These are phyloP conservation scores for Annulohypoxylon maeteangense DNA, from an alignment of 495 filamentous ascomycete species.

Conservation along the genomic window DNA sequence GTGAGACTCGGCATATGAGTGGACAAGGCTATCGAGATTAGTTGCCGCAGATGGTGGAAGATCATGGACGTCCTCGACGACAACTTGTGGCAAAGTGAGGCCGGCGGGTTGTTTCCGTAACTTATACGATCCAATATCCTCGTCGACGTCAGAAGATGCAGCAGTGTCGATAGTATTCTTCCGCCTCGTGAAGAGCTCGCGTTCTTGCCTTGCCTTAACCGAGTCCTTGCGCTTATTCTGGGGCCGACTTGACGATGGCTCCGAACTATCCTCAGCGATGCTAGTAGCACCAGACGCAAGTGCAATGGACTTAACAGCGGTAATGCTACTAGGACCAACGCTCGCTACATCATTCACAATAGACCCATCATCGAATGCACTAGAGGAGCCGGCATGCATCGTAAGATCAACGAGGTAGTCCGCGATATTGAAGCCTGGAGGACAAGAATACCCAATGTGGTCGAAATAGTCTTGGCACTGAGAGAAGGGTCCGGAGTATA, in stretches of 20 bases:
- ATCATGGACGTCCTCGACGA: slow-evolving; percentile 77
- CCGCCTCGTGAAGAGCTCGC: slow-evolving; percentile 88
- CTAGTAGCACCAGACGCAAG: slow-evolving; percentile 75
- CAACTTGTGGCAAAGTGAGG: slow-evolving; percentile 67
- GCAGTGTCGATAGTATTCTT: slow-evolving; percentile 73
- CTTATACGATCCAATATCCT: slow-evolving; percentile 67
- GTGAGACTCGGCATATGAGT: slow-evolving; percentile 78
- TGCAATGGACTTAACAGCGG: slow-evolving; percentile 90
- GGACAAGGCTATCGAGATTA: slow-evolving; percentile 84
- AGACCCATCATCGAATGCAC: slow-evolving; percentile 61
- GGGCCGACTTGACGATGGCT: slow-evolving; percentile 65
- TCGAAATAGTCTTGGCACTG: slow-evolving; percentile 95
- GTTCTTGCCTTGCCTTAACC: slow-evolving; percentile 83
- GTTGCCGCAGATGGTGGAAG: slow-evolving; percentile 79
- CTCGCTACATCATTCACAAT: slow-evolving; percentile 71
- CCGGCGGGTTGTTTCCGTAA: slow-evolving; percentile 73
- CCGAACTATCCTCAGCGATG: slow-evolving; percentile 66
- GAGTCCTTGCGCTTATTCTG: slow-evolving; percentile 76
- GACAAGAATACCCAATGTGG: slow-evolving; percentile 87
- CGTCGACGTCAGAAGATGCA: slow-evolving; percentile 72
- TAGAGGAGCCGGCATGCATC: slow-evolving; percentile 78
- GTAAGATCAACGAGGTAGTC: slow-evolving; percentile 97
- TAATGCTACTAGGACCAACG: slow-evolving; percentile 85
- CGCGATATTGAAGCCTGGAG: slow-evolving; percentile 97
- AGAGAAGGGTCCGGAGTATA: slow-evolving; percentile 91